Evolutionary conservation across 2,329 filamentous ascomycete species (phyloP), one percentile per base, ranked within the genome.

Genomic region (Aspergillus thermomutatus): DNA sequence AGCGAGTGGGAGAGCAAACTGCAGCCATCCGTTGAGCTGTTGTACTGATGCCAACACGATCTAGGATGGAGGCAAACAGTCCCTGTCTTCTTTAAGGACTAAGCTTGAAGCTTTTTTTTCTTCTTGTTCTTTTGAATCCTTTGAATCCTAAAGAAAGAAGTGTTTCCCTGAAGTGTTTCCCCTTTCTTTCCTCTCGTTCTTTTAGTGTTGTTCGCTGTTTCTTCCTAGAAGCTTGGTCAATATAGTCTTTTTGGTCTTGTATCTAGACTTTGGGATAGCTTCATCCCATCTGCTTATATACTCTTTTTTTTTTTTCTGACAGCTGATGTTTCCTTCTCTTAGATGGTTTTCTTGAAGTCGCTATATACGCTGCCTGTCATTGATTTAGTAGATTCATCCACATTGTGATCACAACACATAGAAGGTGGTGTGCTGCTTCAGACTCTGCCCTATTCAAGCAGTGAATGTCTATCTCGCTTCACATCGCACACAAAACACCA

Each of bases 11-110:
- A 55, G 55, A 50, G 50, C 41, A 54, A 50, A 56, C 61, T 67
- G 65, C 65, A 66, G 64, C 54, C 61, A 62, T 60, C 65, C 65
- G 64, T 52, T 50, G 9, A 54, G 59, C 52, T 58, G 64, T 65
- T 60, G 64, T 64, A 64, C 64, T 62, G 59, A 45, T 23, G 25
- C 57, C 58, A 65, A 60, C 56, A 57, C 55, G 51, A 60, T 63
- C 52, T 40, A 27, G 23, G 52, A 25, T 51, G 31, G 45, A 23
- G 43, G 21, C n/a, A 23, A 23, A 23, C 43, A 46, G 5, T 6
- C 43, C 10, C 3, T 46, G 21, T 1, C 23, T 43, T 45, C 50
- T 50, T 45, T 34, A 45, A 31, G 23, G 45, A 51, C 46, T 26
- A 45, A 31, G 25, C 47, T 54, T 50, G 17, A 49, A 41, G 17